A percentile compares a stretch with the other conserved stretches of the same genome.
Conservation (phyloP, 139 green algal species). For the Diplosphaera chodatii region DNA sequence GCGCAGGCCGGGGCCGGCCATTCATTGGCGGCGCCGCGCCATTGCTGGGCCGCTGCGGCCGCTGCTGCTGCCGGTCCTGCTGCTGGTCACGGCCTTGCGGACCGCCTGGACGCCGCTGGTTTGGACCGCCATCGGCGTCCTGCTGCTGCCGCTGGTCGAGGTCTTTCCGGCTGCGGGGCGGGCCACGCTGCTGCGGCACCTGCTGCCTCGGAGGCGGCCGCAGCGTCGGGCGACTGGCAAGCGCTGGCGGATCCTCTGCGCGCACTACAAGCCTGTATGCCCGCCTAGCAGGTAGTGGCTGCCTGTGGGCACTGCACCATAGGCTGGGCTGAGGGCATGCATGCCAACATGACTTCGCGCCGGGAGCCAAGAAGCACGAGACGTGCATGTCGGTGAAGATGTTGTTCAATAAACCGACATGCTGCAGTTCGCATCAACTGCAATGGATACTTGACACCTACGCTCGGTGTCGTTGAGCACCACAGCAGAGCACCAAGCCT, state of each 20-base stretch:
- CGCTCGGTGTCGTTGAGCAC: too few species aligned
- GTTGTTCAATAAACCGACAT: not conserved
- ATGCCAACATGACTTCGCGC: not conserved
- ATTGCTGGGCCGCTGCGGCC: not conserved
- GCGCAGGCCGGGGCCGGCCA: too few species aligned
- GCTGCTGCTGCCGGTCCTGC: not conserved
- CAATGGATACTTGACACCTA: too few species aligned
- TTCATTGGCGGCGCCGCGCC: not conserved
- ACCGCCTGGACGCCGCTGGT: not conserved
- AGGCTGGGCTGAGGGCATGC: not conserved
- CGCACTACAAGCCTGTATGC: not conserved
- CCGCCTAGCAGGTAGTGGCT: not conserved
- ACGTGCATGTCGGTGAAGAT: not conserved
- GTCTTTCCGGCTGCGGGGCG: not conserved
- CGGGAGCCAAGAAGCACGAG: not conserved
- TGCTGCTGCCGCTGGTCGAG: constrained; percentile 1
- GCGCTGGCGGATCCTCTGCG: not conserved
- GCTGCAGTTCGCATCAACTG: too few species aligned
- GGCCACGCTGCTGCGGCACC: not conserved
- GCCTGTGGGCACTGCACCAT: not conserved
- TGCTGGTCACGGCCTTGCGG: not conserved
- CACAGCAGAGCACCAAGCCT: too few species aligned
- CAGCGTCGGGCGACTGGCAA: not conserved
- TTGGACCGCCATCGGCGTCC: not conserved
- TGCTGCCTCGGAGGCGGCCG: not conserved